These are phyloP conservation scores for Pichia exigua DNA, from an alignment of 805 yeast genomes.

Conservation along the genomic window DNA sequence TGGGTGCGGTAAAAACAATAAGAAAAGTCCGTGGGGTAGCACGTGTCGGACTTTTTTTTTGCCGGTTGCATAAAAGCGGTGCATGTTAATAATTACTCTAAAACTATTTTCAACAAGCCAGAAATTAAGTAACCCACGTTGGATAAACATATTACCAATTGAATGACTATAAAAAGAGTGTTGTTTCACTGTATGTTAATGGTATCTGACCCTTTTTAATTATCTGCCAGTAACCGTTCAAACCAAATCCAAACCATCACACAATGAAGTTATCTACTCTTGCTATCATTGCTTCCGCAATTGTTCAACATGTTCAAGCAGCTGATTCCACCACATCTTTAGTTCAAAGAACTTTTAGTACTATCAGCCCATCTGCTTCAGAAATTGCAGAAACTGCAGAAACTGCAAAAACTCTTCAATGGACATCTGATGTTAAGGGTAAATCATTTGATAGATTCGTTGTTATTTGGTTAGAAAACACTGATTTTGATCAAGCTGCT, in stretches of 20 bases:
- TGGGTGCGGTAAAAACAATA: not conserved
- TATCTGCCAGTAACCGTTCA: no score
- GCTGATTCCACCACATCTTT: not conserved
- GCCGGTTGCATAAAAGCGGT: not conserved
- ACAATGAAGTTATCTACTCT: conserved; percentile 6
- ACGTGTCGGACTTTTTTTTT: not conserved
- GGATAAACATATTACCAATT: not conserved
- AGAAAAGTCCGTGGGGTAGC: not conserved
- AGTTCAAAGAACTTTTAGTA: conserved; percentile 22
- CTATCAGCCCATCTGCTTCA: conserved; percentile 27
- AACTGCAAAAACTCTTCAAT: conserved; percentile 26
- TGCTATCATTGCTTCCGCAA: not conserved
- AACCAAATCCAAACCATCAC: no score
- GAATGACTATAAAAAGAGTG: no score
- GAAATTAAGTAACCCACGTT: not conserved
- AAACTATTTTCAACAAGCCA: not conserved
- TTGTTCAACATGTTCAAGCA: conserved; percentile 1
- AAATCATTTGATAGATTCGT: conserved; percentile 32
- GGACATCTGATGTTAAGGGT: conserved; percentile 33
- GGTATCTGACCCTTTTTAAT: no score
- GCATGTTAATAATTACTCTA: not conserved
- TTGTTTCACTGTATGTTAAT: no score
- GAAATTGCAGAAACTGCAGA: conserved; percentile 29
- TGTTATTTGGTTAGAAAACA: conserved; percentile 44
- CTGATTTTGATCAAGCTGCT: conserved; percentile 43